A percentile compares a stretch with the other conserved stretches of the same genome.
Conservation (phyloP, 345 rosid genomes). For the Moricandia arvensis region DNA sequence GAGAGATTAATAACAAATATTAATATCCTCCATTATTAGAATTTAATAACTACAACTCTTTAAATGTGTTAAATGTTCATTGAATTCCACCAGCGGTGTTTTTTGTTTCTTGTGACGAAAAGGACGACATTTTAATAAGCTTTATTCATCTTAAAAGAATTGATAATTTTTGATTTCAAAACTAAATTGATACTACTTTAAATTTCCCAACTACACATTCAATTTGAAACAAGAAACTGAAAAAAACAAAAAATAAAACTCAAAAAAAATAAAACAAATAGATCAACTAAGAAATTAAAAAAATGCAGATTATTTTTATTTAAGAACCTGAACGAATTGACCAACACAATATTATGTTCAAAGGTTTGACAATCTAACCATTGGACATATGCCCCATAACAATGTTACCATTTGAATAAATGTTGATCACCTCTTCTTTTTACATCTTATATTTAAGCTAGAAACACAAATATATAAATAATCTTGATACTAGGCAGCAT, state of each 20-base stretch:
- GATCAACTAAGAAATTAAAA: no score
- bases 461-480: no score
- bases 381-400: no score
- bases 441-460: no score
- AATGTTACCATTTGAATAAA: no score
- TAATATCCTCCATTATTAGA: conserved; percentile 19
- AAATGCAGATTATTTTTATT: not conserved
- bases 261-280: not conserved
- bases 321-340: no score
- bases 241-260: not conserved
- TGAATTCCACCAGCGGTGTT: conserved; percentile 26
- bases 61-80: conserved; percentile 27
- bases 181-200: not conserved
- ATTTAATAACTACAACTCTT: conserved; percentile 34
- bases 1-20: no score
- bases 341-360: no score
- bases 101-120: conserved; percentile 21
- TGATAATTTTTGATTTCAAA: not conserved
- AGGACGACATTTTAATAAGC: not conserved
- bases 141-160: not conserved
- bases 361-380: no score
- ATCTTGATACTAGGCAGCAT: no score
- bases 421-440: no score
- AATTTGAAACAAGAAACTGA: not conserved
- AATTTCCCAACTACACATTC: not conserved